phyloP scores from a whole-genome alignment of 1,139 yeast species.

The Ogataea hybrid region DNA sequence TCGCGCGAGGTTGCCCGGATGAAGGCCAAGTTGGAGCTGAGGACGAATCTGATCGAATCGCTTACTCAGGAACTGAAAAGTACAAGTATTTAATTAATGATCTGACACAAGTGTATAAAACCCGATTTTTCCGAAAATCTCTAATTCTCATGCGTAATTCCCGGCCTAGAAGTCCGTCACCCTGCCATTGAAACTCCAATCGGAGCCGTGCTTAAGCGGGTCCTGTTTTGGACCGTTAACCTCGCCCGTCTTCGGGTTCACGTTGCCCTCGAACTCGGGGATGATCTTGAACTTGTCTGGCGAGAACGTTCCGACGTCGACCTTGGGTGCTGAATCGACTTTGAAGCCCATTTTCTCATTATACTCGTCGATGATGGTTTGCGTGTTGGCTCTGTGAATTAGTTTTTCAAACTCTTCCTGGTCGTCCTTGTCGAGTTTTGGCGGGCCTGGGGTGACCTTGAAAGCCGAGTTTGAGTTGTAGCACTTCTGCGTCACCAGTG shows the following conservation, averaged over 20 bases:
- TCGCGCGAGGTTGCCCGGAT: constrained; percentile 15
- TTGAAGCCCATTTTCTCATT: constrained; percentile 48
- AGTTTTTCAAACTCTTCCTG: constrained; percentile 91
- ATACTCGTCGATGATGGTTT: constrained; percentile 75
- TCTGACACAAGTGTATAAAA: background rate
- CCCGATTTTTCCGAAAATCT: constrained; percentile 14
- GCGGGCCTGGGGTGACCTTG: constrained; percentile 66
- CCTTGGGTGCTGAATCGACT: constrained; percentile 42
- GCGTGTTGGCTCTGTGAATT: constrained; percentile 78
- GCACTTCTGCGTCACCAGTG: background rate
- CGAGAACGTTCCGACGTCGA: constrained; percentile 63
- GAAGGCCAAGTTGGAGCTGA: constrained; percentile 20
- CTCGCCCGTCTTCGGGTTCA: constrained; percentile 92
- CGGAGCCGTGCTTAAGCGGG: constrained; percentile 83
- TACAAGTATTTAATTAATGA: constrained; percentile 1
- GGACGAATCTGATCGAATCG: constrained; percentile 17
- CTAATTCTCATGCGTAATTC: constrained; percentile 6
- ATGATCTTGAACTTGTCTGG: constrained; percentile 73
- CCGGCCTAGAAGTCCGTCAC: constrained; percentile 77
- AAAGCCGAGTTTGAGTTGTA: constrained; percentile 9
- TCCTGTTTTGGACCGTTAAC: constrained; percentile 99
- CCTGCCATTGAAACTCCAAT: constrained; percentile 93
- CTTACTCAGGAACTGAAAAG: constrained; percentile 16
- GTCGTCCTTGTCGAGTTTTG: constrained; percentile 77
- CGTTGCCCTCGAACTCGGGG: constrained; percentile 95